Evolutionary conservation across 306 rosid genomes (phyloP), one percentile per base, ranked within the genome.

Genomic region (Citrullus colocynthis): DNA sequence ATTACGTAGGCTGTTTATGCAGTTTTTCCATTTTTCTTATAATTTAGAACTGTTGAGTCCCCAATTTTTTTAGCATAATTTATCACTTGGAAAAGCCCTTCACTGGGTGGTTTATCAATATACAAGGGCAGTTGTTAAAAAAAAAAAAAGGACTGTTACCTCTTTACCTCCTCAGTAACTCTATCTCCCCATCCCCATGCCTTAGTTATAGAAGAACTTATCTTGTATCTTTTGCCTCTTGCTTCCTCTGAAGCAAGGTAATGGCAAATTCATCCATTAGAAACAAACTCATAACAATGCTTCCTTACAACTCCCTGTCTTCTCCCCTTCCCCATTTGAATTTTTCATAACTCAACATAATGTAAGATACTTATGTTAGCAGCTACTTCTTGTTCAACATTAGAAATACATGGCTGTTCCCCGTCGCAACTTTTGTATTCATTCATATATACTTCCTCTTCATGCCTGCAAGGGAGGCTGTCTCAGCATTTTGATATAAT

Each of bases 1-100:
- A 89, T 85, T 82, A 83, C 69, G 84, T 85, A 87, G 96, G 89
- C 86, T 84, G 86, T 82, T 78, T 49, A 65, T 66, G 36, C 58
- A 65, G 54, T 66, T 84, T 82, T 81, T 52, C 78, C 74, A 73
- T 64, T 80, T 61, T 78, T 79, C 82, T 60, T 16, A 16, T 44
- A 3, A 17, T 39, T 30, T 67, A 73, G 65, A 58, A 80, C 65
- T 72, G 62, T 62, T 7, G 78, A 34, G 44, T 79, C 57, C 76
- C 75, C 71, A 62, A 13, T 44, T 67, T 48, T 79, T 75, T 84
- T 34, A 76, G 76, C 76, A 76, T 81, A 79, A 87, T 84, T 83
- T 87, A 86, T 85, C 85, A 81, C 78, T 59, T 80, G 83, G 75
- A 74, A 78, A 24, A 71, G 76, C 48, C 62, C 77, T 74, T 52